Evolutionary conservation across 2,329 filamentous ascomycete genomes (phyloP).

Genomic region (Fusarium praegraminearum): DNA sequence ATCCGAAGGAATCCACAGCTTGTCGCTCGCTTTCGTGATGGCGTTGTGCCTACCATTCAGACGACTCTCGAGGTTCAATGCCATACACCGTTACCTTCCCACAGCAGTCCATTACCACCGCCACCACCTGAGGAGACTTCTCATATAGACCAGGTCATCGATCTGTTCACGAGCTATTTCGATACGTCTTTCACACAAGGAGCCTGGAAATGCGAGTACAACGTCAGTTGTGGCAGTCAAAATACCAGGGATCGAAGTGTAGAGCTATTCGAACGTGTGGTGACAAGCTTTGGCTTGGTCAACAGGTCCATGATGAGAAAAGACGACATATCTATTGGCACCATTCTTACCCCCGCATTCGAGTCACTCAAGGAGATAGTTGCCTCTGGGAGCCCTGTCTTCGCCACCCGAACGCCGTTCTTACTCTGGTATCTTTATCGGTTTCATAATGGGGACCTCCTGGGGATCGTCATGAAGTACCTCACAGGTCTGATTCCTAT

Average conservation of each 20-base stretch:
- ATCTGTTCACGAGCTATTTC: constrained; percentile 49
- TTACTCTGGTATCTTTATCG: constrained; percentile 53
- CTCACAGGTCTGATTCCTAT: constrained; percentile 49
- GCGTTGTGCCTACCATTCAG: constrained; percentile 50
- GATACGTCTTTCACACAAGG: constrained; percentile 48
- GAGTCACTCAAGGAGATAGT: constrained; percentile 53
- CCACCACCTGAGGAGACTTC: constrained; percentile 41
- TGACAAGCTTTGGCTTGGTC: constrained; percentile 51
- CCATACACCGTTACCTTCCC: constrained; percentile 47
- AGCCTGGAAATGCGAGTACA: constrained; percentile 50
- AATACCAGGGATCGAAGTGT: constrained; percentile 48
- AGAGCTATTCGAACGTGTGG: constrained; percentile 53
- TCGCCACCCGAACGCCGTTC: constrained; percentile 51
- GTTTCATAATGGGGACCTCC: constrained; percentile 51
- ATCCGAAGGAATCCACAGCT: constrained; percentile 55
- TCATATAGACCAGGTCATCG: constrained; percentile 46
- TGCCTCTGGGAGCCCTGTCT: constrained; percentile 50
- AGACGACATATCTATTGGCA: constrained; percentile 50
- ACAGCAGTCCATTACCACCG: constrained; percentile 37
- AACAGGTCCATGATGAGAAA: constrained; percentile 52
- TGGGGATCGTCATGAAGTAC: constrained; percentile 51
- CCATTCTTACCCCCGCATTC: constrained; percentile 51
- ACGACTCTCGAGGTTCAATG: constrained; percentile 51
- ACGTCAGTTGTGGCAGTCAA: constrained; percentile 47
- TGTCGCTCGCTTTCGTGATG: constrained; percentile 50